These are phyloP conservation scores for Arabidopsis lyrata DNA, from an alignment of 441 rosid species.

Conservation along the genomic window DNA sequence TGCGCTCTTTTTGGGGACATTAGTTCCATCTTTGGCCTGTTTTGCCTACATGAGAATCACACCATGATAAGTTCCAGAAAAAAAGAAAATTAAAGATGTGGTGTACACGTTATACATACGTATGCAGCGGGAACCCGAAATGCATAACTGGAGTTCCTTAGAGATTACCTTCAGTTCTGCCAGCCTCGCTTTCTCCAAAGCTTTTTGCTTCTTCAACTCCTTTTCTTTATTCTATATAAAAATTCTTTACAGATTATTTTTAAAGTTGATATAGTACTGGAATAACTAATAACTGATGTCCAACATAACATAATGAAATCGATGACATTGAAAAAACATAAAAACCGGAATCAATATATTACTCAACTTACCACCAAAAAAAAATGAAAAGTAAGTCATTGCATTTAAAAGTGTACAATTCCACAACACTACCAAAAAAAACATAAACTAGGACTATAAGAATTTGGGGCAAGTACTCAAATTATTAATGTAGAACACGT, in stretches of 20 bases:
- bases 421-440: not conserved
- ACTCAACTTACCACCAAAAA: not conserved
- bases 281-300: not conserved
- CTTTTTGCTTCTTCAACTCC: constrained; percentile 86
- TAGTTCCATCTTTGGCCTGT: constrained; percentile 52
- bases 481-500: constrained; percentile 1
- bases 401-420: constrained; percentile 8
- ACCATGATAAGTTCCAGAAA: constrained; percentile 13
- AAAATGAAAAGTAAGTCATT: not conserved
- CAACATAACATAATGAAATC: not conserved
- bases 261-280: constrained; percentile 41
- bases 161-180: constrained; percentile 74
- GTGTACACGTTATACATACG: not conserved
- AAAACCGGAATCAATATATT: not conserved
- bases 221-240: constrained; percentile 73
- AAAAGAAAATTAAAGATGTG: not conserved
- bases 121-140: constrained; percentile 3
- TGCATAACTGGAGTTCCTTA: constrained; percentile 45
- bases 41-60: constrained; percentile 35
- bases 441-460: not conserved
- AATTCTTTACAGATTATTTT: constrained; percentile 46
- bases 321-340: not conserved
- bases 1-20: constrained; percentile 37
- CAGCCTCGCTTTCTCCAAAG: constrained; percentile 72
- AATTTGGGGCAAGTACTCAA: not conserved